phyloP scores from a whole-genome alignment of 257 asterid species.

The Solanum commersonii region DNA sequence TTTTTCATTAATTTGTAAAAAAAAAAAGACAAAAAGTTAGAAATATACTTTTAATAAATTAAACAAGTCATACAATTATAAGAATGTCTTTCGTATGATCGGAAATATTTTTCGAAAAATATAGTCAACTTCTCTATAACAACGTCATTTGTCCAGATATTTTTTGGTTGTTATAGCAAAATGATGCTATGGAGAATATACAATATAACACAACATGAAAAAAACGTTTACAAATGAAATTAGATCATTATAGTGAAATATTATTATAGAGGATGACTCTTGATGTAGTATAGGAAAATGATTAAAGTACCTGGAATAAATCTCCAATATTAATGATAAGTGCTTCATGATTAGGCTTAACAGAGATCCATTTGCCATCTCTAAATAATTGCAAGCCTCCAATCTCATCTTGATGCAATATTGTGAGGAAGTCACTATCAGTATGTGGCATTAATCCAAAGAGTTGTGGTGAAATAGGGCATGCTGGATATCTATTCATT shows the following conservation, averaged over 20 bases:
- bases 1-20: not conserved
- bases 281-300: not conserved
- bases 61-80: not conserved
- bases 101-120: not conserved
- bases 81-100: not conserved
- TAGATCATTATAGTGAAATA: not conserved
- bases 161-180: not conserved
- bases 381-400: slow-evolving; percentile 77
- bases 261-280: not conserved
- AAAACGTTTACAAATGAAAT: not conserved
- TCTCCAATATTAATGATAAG: slow-evolving; percentile 68
- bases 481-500: slow-evolving; percentile 69
- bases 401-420: slow-evolving; percentile 63
- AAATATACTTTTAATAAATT: no score
- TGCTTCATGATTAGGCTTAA: slow-evolving; percentile 64
- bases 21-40: no score
- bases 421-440: slow-evolving; percentile 77
- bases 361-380: slow-evolving; percentile 75
- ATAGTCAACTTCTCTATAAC: not conserved
- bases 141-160: not conserved
- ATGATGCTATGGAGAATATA: not conserved
- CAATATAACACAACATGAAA: not conserved
- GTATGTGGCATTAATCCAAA: slow-evolving; percentile 75
- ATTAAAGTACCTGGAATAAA: slow-evolving; percentile 35
- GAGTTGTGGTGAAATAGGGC: slow-evolving; percentile 39